phyloP scores from a whole-genome alignment of 768 basidiomycete species.

The Suillus lakei region DNA sequence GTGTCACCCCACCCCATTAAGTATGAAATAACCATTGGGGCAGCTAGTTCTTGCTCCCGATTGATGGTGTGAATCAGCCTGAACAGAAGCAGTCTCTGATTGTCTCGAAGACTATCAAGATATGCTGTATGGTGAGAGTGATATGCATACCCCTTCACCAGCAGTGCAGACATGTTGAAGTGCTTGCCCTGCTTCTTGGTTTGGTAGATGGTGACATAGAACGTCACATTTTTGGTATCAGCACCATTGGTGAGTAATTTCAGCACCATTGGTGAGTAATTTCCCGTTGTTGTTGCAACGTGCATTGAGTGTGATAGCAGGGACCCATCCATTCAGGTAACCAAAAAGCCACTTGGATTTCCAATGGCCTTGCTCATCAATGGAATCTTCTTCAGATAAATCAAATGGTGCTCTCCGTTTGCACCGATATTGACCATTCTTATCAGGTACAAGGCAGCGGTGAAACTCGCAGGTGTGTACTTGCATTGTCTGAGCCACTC shows the following conservation, averaged over 20 bases:
- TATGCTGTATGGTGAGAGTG: conserved; percentile 16
- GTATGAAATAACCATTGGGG: conserved; percentile 41
- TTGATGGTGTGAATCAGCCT: conserved; percentile 32
- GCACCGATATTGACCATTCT: conserved; percentile 29
- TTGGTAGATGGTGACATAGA: conserved; percentile 45
- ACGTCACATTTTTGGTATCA: conserved; percentile 39
- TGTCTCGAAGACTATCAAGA: conserved; percentile 16
- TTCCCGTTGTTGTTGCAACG: conserved; percentile 47
- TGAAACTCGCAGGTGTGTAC: conserved; percentile 35
- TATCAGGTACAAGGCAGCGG: conserved; percentile 24
- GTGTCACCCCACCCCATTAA: conserved; percentile 49
- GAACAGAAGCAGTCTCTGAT: conserved; percentile 37
- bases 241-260: conserved; percentile 41
- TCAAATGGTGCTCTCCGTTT: conserved; percentile 40
- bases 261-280: conserved; percentile 34
- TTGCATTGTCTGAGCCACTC: conserved; percentile 34
- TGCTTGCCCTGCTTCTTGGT: conserved; percentile 44
- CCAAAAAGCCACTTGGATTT: conserved; percentile 24
- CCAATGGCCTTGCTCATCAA: conserved; percentile 34
- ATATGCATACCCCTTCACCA: conserved; percentile 37
- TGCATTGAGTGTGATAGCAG: conserved; percentile 22
- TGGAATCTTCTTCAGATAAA: conserved; percentile 20
- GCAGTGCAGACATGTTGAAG: conserved; percentile 41
- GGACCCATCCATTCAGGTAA: conserved; percentile 36
- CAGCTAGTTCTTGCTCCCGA: conserved; percentile 42